Percentiles rank a stretch among this genome's conserved stretches.
phyloP scores from a whole-genome alignment of 148 eudicot genomes.

The Vaccinium vitisidaea region DNA sequence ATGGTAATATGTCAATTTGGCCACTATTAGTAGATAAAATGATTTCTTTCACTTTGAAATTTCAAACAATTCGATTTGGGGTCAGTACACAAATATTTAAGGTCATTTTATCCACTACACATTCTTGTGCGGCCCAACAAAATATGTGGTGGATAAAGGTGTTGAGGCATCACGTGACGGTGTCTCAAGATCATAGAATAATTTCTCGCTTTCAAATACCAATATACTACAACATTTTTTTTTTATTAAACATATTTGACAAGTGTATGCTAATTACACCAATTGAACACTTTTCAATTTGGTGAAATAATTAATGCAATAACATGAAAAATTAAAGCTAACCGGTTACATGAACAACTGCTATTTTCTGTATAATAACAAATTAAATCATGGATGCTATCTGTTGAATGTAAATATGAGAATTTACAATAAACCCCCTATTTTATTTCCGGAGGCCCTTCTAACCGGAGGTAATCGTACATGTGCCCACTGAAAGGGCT shows the following conservation, averaged over 20 bases:
- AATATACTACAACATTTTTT: not conserved
- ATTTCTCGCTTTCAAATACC: no score
- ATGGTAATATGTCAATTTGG: no score
- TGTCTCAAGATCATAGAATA: no score
- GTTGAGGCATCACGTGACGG: no score
- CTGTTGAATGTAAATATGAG: not conserved
- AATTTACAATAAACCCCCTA: not conserved
- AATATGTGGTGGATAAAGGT: no score
- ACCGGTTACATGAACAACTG: not conserved
- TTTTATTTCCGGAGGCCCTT: constrained; percentile 36
- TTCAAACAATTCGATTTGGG: no score
- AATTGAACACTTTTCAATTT: not conserved
- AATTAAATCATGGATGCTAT: not conserved
- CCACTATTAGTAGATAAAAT: no score
- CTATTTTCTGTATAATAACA: not conserved
- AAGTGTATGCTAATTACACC: not conserved
- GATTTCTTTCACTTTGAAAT: no score
- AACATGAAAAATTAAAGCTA: not conserved
- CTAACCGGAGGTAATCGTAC: constrained; percentile 66
- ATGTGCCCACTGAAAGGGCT: constrained; percentile 42
- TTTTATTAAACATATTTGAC: not conserved
- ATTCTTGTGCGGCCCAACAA: no score
- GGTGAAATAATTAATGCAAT: not conserved
- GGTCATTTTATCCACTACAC: no score
- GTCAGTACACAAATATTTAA: no score